These are phyloP conservation scores for Paspalum vaginatum DNA, from an alignment of 176 grass and related monocot species.

Conservation along the genomic window DNA sequence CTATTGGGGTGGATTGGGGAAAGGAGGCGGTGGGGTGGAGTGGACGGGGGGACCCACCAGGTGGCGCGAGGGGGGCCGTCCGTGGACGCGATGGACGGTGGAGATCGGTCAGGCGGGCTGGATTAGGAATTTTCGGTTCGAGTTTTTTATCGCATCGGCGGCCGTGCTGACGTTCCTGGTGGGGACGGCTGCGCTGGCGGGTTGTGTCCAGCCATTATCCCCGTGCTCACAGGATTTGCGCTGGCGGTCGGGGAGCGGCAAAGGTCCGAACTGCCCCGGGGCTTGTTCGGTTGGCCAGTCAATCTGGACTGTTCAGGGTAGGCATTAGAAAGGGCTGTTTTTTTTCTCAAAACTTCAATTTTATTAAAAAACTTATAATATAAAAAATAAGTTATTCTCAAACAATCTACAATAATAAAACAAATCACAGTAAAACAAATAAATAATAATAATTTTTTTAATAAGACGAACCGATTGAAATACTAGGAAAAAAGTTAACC, in stretches of 20 bases:
- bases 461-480: too few relatives aligned
- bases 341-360: too few relatives aligned
- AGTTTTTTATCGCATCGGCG: slow-evolving; percentile 20
- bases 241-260: slow-evolving; percentile 16
- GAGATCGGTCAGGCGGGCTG: neutral
- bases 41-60: slow-evolving; percentile 16
- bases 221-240: neutral
- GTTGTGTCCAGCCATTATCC: slow-evolving; percentile 31
- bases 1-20: slow-evolving; percentile 17
- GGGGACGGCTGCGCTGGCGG: slow-evolving; percentile 24
- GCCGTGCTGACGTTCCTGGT: neutral
- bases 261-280: neutral
- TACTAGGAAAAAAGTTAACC: too few relatives aligned
- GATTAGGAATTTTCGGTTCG: neutral
- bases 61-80: slow-evolving; percentile 14
- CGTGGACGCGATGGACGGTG: slow-evolving; percentile 25
- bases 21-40: neutral
- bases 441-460: too few relatives aligned
- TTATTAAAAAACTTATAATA: too few relatives aligned
- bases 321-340: too few relatives aligned
- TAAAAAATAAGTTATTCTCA: too few relatives aligned
- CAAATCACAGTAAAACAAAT: too few relatives aligned
- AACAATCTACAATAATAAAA: too few relatives aligned
- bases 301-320: neutral
- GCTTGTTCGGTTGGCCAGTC: neutral